Conservation (phyloP, 805 yeast species). For the Blastobotrys chiropterorum region DNA sequence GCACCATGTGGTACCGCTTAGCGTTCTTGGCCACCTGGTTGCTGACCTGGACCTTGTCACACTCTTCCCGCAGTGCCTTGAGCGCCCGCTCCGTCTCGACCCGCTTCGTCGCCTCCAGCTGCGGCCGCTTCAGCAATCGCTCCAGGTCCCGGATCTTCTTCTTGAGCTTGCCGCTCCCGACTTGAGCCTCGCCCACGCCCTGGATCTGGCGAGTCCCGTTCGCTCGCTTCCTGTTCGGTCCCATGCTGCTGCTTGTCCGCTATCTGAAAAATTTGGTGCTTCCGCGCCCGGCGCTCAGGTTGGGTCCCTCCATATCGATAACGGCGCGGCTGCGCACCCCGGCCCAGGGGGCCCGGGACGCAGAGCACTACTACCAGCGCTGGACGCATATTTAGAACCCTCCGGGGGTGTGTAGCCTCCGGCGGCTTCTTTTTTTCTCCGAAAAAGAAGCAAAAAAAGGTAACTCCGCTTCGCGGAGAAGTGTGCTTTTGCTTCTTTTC, state of each 20-base stretch:
- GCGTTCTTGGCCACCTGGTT: slow-evolving; percentile 47
- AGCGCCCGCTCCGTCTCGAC: slow-evolving; percentile 58
- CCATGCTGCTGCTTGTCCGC: no score
- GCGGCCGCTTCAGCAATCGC: slow-evolving; percentile 53
- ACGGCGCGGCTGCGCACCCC: no score
- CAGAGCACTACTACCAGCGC: background rate
- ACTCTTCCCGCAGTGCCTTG: slow-evolving; percentile 54
- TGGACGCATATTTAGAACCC: no score
- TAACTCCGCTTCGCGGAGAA: background rate
- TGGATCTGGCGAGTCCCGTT: slow-evolving; percentile 10
- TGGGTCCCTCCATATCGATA: no score
- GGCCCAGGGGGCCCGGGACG: no score
- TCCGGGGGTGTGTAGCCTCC: no score
- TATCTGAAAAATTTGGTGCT: no score
- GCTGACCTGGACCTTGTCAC: slow-evolving; percentile 41
- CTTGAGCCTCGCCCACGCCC: slow-evolving; percentile 4
- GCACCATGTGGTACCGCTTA: slow-evolving; percentile 83
- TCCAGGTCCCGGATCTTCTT: slow-evolving; percentile 84
- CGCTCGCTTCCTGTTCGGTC: no score
- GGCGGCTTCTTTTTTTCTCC: background rate
- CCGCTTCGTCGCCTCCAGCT: slow-evolving; percentile 46
- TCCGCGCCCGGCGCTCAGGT: no score
- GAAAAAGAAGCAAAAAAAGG: background rate
- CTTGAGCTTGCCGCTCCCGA: slow-evolving; percentile 48
- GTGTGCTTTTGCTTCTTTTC: background rate